Percentiles rank a stretch among this genome's conserved stretches.
phyloP scores from a whole-genome alignment of 768 basidiomycete genomes.

The Serpula lacrymans region DNA sequence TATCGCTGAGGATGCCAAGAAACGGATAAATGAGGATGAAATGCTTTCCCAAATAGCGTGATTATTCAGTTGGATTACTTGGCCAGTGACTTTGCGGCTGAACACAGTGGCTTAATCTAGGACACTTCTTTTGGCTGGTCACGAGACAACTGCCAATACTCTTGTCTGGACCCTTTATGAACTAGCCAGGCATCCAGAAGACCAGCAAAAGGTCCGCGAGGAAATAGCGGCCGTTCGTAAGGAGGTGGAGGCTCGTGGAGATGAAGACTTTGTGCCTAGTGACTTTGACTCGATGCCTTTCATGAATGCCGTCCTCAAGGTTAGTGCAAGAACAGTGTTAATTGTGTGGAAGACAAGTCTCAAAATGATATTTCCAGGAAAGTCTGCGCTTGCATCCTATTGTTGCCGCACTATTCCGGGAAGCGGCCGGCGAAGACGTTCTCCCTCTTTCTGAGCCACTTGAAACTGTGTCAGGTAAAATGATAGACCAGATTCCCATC shows the following conservation, averaged over 20 bases:
- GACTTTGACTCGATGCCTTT: slow-evolving; percentile 33
- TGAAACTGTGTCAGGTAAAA: slow-evolving; percentile 18
- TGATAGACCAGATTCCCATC: slow-evolving; percentile 14
- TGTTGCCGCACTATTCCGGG: slow-evolving; percentile 21
- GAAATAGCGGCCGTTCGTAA: slow-evolving; percentile 17
- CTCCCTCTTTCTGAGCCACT: slow-evolving; percentile 31
- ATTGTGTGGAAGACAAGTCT: background rate
- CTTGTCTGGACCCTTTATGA: slow-evolving; percentile 13
- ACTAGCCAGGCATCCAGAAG: slow-evolving; percentile 13
- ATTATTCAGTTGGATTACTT: slow-evolving; percentile 5
- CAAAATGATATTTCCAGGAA: slow-evolving; percentile 12
- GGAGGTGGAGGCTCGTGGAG: slow-evolving; percentile 16
- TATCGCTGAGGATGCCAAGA: slow-evolving; percentile 21
- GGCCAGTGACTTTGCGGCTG: slow-evolving; percentile 26
- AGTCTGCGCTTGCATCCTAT: slow-evolving; percentile 30
- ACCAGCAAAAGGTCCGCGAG: slow-evolving; percentile 12
- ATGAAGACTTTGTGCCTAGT: slow-evolving; percentile 21
- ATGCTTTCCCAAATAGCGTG: slow-evolving; percentile 31
- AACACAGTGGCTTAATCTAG: slow-evolving; percentile 24
- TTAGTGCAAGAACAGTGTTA: slow-evolving; percentile 1
- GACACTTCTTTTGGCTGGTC: slow-evolving; percentile 13
- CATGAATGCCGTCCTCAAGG: slow-evolving; percentile 32
- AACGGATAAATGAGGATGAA: slow-evolving; percentile 26
- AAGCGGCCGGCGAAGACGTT: slow-evolving; percentile 26
- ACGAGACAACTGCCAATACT: slow-evolving; percentile 16